Base-by-base conservation (phyloP, 2,329 filamentous ascomycete species). In the Fusarium brevicatenulatum region DNA sequence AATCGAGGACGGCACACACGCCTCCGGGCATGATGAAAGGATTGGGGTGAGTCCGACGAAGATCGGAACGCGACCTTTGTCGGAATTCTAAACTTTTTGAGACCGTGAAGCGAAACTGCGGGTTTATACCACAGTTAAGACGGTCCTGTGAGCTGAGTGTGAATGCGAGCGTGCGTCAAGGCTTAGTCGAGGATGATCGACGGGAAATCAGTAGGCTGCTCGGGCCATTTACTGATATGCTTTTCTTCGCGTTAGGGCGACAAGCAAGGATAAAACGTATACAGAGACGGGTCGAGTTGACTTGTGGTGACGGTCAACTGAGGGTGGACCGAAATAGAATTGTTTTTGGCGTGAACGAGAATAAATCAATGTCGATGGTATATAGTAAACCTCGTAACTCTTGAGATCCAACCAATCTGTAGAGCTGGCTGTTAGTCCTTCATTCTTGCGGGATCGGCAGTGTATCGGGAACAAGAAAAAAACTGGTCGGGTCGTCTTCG, bases 1-100 rank as follows among this genome's bases (percentile, higher is more conserved):
- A 98, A 86, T 97, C 95, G 83, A 98, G 90, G 84, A 97, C 93
- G 79, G 94, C 94, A 78, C 95, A 96, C 43, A 98, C 95, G 78
- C 95, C 95, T 81, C 95, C 95, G 73, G 89, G 86, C 89, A 91
- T 91, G 79, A 84, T 90, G 85, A 77, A 79, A 75, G 79, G 78
- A 78, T 72, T 72, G 68, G 36, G 42, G 44, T 68, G 71, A 56
- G 67, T 74, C 82, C 81, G 82, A 84, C 81, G 70, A 83, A 83
- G 82, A 84, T 80, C 83, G 65, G 43, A 65, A 34, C 39, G 52
- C 61, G 81, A 83, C 78, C 82, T 83, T 82, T 77, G 82, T 82
- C 82, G 80, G 81, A 71, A 30, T 36, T 43, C 46, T 42, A 61
- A 75, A 63, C 53, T 63, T 65, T 63, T 66, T 64, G 53, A 73